These are phyloP conservation scores for Avena sativa DNA, from an alignment of 176 grass and related monocot species.

Conservation along the genomic window DNA sequence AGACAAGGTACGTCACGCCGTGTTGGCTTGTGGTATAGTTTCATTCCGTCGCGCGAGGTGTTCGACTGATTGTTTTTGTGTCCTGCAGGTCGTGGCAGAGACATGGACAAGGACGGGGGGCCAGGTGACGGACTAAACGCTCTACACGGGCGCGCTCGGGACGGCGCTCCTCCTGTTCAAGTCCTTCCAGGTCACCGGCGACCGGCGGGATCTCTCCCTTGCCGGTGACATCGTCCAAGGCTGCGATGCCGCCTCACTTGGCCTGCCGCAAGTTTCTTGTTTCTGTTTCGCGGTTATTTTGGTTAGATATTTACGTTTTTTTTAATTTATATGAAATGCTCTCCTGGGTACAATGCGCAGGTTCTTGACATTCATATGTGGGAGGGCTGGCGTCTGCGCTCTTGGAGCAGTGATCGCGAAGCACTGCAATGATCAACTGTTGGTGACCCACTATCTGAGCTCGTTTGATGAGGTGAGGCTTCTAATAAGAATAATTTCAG, in stretches of 20 bases:
- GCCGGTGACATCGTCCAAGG: conserved; percentile 60
- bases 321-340: conserved; percentile 32
- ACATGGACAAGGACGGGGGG: conserved; percentile 58
- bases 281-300: neutral
- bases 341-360: conserved; percentile 52
- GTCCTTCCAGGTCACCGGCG: conserved; percentile 70
- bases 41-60: conserved; percentile 24
- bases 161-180: conserved; percentile 88
- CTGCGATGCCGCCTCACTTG: conserved; percentile 64
- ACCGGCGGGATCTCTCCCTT: conserved; percentile 60
- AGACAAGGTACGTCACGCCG: conserved; percentile 53
- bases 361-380: conserved; percentile 92
- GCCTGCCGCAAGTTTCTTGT: conserved; percentile 63
- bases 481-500: neutral
- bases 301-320: conserved; percentile 15
- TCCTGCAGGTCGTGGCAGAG: conserved; percentile 75
- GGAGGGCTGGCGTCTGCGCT: conserved; percentile 80
- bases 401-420: conserved; percentile 77
- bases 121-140: conserved; percentile 71
- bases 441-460: conserved; percentile 64
- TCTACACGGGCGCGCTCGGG: conserved; percentile 84
- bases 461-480: conserved; percentile 76
- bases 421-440: conserved; percentile 50
- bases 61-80: conserved; percentile 49
- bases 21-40: neutral